These are phyloP conservation scores for Ilex asprella DNA, from an alignment of 257 asterid genomes.

Conservation along the genomic window DNA sequence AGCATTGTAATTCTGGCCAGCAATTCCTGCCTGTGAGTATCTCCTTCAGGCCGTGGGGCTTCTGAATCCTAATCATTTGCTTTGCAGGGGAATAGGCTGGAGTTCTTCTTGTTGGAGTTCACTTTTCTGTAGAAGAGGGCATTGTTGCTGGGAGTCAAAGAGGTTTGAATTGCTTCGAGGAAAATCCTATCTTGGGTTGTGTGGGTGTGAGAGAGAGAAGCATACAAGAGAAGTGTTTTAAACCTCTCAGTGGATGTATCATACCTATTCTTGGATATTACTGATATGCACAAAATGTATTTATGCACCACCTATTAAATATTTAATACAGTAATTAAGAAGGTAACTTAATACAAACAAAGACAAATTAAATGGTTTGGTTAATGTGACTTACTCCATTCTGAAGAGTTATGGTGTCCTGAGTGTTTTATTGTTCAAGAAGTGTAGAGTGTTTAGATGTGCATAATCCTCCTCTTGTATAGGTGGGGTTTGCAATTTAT, in stretches of 20 bases:
- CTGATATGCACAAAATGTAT: too few relatives aligned
- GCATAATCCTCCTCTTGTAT: too few relatives aligned
- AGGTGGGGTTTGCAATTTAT: too few relatives aligned
- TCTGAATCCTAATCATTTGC: constrained; percentile 39
- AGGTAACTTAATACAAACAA: too few relatives aligned
- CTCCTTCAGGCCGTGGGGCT: constrained; percentile 47
- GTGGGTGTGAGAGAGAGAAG: constrained; percentile 7
- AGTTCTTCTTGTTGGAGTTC: constrained; percentile 28
- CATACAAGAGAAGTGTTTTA: constrained; percentile 8
- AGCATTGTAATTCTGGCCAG: constrained; percentile 79
- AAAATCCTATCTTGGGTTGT: constrained; percentile 35
- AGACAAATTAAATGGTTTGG: too few relatives aligned
- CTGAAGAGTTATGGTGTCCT: too few relatives aligned
- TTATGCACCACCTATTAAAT: too few relatives aligned
- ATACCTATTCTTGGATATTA: constrained; percentile 21
- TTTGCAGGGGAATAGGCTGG: constrained; percentile 31
- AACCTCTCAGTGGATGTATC: constrained; percentile 35
- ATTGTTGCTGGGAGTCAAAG: constrained; percentile 31
- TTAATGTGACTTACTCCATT: too few relatives aligned
- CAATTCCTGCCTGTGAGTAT: constrained; percentile 59
- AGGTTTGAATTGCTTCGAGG: constrained; percentile 52
- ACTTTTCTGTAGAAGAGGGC: constrained; percentile 18
- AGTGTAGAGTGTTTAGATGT: too few relatives aligned
- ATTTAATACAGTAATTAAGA: too few relatives aligned
- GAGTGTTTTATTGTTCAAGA: too few relatives aligned